Evolutionary conservation across 768 basidiomycete species (phyloP), one percentile per base, ranked within the genome.

Genomic region (Mycena epipterygia): DNA sequence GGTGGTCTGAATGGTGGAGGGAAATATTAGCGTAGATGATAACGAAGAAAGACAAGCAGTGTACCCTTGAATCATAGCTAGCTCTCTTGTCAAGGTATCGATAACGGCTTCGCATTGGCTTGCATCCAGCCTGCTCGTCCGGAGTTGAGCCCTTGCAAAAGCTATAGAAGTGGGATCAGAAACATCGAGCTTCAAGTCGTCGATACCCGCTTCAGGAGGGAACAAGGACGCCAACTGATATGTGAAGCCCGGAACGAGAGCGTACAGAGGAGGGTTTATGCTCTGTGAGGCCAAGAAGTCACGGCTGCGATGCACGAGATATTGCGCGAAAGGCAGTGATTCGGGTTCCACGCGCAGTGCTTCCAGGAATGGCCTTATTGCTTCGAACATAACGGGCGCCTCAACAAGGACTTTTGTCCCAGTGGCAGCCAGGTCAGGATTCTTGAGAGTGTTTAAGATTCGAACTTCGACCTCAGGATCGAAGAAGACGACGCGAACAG

Each of bases 41-140:
- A 7, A 61, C 19, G 32, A 44, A 48, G 5, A 55, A 21, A 0
- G 19, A 39, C 6, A 35, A 65, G 53, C n/a, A 11, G 23, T 41
- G 8, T 74, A 93, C 90, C 93, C 94, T 80, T 95, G 93, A 42
- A 95, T 91, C 53, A 95, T 78, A 0, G 88, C 82, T 0, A 94
- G 76, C 72, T 93, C 91, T 56, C 88, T 79, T 0, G 84, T 87
- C 39, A 94, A 76, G 0, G 88, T 82, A 64, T 90, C 87, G 5
- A 95, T 77, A 3, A 95, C 81, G 1, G 93, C 90, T 63, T 93
- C 90, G 0, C 86, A 89, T 75, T 95, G 94, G 77, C 91, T 92
- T 0, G 87, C 82, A 71, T 95, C 94, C 32, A 95, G 82, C 8
- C 85, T 81, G 74, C 90, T 93, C 5, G 80, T 78, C 21, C 74